These are phyloP conservation scores for Euphrasia arctica DNA, from an alignment of 305 asterid species.

Conservation along the genomic window DNA sequence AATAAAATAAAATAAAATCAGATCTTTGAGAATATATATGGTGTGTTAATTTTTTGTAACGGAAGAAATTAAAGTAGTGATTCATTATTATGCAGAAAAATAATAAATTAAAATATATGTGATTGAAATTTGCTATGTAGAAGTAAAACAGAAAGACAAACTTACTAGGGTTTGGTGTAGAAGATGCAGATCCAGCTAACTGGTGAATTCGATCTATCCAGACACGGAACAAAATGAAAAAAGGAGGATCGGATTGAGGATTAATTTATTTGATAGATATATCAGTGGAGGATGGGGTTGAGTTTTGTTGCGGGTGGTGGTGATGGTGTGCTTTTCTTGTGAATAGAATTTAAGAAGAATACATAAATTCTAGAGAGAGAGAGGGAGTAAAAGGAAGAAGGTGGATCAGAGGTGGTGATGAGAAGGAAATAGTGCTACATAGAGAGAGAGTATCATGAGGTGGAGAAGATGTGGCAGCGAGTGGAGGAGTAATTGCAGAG, in stretches of 20 bases:
- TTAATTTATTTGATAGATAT: not conserved
- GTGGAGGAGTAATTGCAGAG: constrained; percentile 88
- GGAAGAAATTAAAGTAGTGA: not conserved
- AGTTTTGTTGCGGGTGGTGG: not conserved
- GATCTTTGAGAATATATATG: not conserved
- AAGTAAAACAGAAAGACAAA: too few relatives aligned
- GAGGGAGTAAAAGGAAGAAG: constrained; percentile 21
- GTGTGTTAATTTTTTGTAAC: not conserved
- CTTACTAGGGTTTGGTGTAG: too few relatives aligned
- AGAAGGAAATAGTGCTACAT: not conserved
- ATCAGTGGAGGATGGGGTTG: not conserved
- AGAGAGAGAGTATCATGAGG: not conserved
- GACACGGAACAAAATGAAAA: not conserved
- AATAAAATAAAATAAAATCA: not conserved
- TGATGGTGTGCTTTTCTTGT: constrained; percentile 33
- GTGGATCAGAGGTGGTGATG: constrained; percentile 26
- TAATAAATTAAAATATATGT: too few relatives aligned
- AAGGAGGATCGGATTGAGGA: not conserved
- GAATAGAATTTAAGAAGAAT: constrained; percentile 53
- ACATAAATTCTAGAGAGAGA: constrained; percentile 12
- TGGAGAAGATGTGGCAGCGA: constrained; percentile 54
- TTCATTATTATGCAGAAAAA: not conserved
- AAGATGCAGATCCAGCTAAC: too few relatives aligned
- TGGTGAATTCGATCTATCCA: too few relatives aligned
- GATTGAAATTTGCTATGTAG: too few relatives aligned